These are phyloP conservation scores for Acanthamoeba lenticulata DNA, from an alignment of 208 protist genomes.

Conservation along the genomic window DNA sequence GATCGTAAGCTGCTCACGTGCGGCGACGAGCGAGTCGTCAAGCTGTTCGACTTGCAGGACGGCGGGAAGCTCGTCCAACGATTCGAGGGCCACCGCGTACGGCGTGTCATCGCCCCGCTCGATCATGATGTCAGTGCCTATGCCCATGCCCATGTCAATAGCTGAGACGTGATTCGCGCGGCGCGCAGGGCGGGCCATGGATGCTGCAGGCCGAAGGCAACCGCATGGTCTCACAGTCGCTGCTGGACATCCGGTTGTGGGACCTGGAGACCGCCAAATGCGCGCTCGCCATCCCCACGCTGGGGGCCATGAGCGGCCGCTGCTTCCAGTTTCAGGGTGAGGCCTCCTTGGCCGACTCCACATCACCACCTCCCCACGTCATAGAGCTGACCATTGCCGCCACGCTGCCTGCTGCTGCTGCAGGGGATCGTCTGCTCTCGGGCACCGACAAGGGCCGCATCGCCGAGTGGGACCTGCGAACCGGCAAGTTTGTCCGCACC, in stretches of 20 bases:
- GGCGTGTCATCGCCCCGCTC: background rate
- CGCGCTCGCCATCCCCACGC: background rate
- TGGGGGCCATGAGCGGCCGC: background rate
- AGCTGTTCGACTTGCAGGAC: background rate
- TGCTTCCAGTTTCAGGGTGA: constrained; percentile 44
- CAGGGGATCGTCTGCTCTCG: background rate
- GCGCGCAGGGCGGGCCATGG: background rate
- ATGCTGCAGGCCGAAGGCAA: constrained; percentile 7
- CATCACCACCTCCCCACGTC: background rate
- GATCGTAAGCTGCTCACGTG: constrained; percentile 22
- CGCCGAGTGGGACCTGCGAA: constrained; percentile 9
- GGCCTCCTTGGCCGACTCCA: too few species aligned
- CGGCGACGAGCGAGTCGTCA: background rate
- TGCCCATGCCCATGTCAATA: background rate
- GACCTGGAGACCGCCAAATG: background rate
- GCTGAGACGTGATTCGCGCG: background rate
- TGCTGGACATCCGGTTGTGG: background rate
- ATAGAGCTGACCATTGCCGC: background rate
- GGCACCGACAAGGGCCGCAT: background rate
- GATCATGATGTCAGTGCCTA: background rate
- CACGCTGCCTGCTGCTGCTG: background rate
- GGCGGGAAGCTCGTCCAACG: background rate
- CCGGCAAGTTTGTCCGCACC: background rate
- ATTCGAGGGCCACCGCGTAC: background rate
- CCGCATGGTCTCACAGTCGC: background rate